Evolutionary conservation across 345 rosid genomes (phyloP), one percentile per base, ranked within the genome.

Genomic region (Eucalyptus pauciflora): DNA sequence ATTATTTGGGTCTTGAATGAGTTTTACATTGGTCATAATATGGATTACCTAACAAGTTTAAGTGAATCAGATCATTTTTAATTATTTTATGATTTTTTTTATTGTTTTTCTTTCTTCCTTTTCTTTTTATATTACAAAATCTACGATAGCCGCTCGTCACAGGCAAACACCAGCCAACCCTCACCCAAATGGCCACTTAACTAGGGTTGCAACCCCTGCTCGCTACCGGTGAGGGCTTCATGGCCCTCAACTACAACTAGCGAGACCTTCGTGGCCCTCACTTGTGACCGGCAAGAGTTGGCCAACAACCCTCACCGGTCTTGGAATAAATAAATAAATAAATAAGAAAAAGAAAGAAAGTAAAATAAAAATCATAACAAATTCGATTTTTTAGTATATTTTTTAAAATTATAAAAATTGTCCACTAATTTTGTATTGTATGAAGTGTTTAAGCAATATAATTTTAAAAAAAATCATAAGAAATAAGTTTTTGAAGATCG

Each of bases 281-380:
- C 29, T 0, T 1, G 0, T 18, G 24, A 52, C 0, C 0, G 0
- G 25, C 2, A 18, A 52, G 25, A 52, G 25, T 20, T 0, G 0
- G 2, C 58, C 58, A 52, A 18, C 58, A 18, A 52, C 4, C 58
- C 24, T 52, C 5, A 1, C 0, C 0, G 4, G 25, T 52, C 25
- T 52, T 52, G 58, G 25, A 52, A 52, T 51, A 16, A 51, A 2
- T 45, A 45, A 51, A 20, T 8, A 41, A 41, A 41, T 4, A 41
- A 41, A 0, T n/a, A n/a, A n/a, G 0, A 3, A 54, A 54, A 22
- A 2, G 1, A 54, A 54, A 20, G 1, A 22, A 22, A 22, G 27
- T 8, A 56, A 56, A 56, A 56, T 54, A 56, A 24, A 8, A 56
- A 56, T 20, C 27, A 56, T 22, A 9, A 56, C 5, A 56, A 56